A percentile compares a stretch with the other conserved stretches of the same genome.
Conservation (phyloP, 345 rosid genomes). For the Ceriops zippeliana region DNA sequence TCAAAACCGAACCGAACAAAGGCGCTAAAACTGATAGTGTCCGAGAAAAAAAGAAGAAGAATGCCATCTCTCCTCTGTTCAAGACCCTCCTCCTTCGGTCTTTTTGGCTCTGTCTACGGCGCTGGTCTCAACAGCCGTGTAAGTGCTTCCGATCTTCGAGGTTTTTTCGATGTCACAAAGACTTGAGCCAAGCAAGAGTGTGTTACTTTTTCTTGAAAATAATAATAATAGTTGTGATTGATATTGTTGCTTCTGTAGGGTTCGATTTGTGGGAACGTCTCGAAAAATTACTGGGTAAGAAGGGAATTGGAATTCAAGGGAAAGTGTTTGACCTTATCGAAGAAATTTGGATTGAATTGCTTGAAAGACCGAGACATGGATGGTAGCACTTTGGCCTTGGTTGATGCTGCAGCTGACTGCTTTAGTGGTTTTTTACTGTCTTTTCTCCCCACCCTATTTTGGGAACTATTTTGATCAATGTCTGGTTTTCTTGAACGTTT, state of each 20-base stretch:
- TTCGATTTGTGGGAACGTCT: slow-evolving; percentile 14
- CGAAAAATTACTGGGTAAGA: slow-evolving; percentile 23
- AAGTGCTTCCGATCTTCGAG: no score
- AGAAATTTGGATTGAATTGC: slow-evolving; percentile 41
- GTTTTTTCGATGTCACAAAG: no score
- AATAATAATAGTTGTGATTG: background rate
- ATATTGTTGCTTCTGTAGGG: slow-evolving; percentile 33
- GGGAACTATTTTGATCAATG: background rate
- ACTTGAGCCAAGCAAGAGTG: no score
- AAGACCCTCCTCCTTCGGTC: no score
- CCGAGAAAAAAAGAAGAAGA: no score
- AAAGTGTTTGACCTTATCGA: slow-evolving; percentile 21
- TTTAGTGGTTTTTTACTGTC: slow-evolving; percentile 35
- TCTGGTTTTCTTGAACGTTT: background rate
- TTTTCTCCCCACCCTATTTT: background rate
- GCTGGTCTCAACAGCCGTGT: no score
- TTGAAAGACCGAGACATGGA: slow-evolving; percentile 42
- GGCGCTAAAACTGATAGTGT: no score
- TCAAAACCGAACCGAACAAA: no score
- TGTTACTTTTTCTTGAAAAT: no score
- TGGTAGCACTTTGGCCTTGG: slow-evolving; percentile 39
- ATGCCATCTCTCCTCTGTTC: no score
- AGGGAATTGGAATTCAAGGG: slow-evolving; percentile 26
- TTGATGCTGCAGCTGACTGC: slow-evolving; percentile 27
- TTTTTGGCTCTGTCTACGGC: no score